phyloP scores from a whole-genome alignment of 495 filamentous ascomycete species.

The Pseudoneurospora amorphoporcata region DNA sequence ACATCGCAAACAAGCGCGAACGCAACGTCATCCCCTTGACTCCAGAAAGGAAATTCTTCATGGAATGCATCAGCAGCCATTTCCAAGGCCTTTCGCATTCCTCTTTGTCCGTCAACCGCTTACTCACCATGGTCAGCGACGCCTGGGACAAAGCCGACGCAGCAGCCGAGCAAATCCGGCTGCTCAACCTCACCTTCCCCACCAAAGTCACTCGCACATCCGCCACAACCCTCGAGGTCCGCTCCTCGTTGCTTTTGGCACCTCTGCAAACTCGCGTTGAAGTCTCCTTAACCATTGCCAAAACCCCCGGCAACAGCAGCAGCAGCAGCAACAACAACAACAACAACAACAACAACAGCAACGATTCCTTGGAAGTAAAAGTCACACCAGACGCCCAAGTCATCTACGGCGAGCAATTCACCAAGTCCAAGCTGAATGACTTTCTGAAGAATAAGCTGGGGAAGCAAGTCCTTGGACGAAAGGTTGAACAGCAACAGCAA shows the following conservation, averaged over 20 bases:
- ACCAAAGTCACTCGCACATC: conserved; percentile 43
- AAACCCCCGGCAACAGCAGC: neutral
- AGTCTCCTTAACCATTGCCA: conserved; percentile 33
- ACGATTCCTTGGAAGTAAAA: conserved; percentile 33
- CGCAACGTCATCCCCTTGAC: conserved; percentile 36
- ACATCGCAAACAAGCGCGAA: conserved; percentile 42
- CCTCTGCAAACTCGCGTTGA: conserved; percentile 52
- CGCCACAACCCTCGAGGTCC: conserved; percentile 45
- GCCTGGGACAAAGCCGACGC: conserved; percentile 50
- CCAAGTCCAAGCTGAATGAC: conserved; percentile 50
- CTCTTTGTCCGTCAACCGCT: conserved; percentile 37
- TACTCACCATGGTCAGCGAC: conserved; percentile 43
- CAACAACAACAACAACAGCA: neutral
- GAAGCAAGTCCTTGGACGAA: conserved; percentile 11
- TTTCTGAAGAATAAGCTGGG: conserved; percentile 44
- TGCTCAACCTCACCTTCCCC: conserved; percentile 42
- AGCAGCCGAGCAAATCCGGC: conserved; percentile 43
- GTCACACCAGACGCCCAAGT: conserved; percentile 40
- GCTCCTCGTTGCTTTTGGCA: conserved; percentile 43
- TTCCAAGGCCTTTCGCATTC: conserved; percentile 43
- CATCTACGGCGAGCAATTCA: conserved; percentile 58
- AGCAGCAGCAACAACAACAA: neutral
- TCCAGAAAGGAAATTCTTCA: conserved; percentile 57
- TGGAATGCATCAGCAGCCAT: conserved; percentile 51
- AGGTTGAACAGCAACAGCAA: conserved; percentile 21